A percentile compares a stretch with the other conserved stretches of the same genome.
phyloP scores from a whole-genome alignment of 2,329 filamentous ascomycete genomes.

The Coniochaeta prunicola region DNA sequence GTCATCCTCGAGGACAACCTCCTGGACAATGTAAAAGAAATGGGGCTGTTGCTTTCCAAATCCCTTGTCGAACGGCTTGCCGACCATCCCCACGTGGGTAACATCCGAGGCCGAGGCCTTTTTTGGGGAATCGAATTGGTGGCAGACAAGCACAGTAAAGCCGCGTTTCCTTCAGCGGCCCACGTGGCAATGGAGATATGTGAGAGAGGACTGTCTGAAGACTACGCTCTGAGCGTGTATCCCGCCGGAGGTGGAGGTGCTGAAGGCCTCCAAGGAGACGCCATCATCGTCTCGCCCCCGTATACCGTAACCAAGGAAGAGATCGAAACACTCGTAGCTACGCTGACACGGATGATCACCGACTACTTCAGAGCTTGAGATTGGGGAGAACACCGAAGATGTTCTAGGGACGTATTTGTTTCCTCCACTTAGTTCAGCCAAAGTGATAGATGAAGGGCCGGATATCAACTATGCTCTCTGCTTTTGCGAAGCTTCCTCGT shows the following conservation, averaged over 20 bases:
- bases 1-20: slow-evolving; percentile 28
- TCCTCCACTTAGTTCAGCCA: too few relatives aligned
- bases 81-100: slow-evolving; percentile 29
- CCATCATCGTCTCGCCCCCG: slow-evolving; percentile 62
- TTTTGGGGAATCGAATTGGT: slow-evolving; percentile 39
- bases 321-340: slow-evolving; percentile 47
- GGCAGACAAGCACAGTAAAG: slow-evolving; percentile 22
- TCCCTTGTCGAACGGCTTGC: slow-evolving; percentile 21
- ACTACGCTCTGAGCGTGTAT: slow-evolving; percentile 45
- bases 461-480: too few relatives aligned
- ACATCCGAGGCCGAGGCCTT: slow-evolving; percentile 34
- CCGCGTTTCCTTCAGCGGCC: slow-evolving; percentile 23
- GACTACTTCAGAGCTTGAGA: slow-evolving; percentile 31
- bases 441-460: too few relatives aligned
- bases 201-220: slow-evolving; percentile 20
- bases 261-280: slow-evolving; percentile 56
- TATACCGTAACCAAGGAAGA: slow-evolving; percentile 55
- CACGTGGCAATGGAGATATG: slow-evolving; percentile 25
- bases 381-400: neutral
- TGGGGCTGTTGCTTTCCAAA: slow-evolving; percentile 21
- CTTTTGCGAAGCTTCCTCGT: too few relatives aligned
- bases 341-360: slow-evolving; percentile 40
- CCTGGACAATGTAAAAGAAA: slow-evolving; percentile 23
- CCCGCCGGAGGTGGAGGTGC: slow-evolving; percentile 50
- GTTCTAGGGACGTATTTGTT: too few relatives aligned